These are phyloP conservation scores for Nematodospora valgi DNA, from an alignment of 805 yeast genomes.

Conservation along the genomic window DNA sequence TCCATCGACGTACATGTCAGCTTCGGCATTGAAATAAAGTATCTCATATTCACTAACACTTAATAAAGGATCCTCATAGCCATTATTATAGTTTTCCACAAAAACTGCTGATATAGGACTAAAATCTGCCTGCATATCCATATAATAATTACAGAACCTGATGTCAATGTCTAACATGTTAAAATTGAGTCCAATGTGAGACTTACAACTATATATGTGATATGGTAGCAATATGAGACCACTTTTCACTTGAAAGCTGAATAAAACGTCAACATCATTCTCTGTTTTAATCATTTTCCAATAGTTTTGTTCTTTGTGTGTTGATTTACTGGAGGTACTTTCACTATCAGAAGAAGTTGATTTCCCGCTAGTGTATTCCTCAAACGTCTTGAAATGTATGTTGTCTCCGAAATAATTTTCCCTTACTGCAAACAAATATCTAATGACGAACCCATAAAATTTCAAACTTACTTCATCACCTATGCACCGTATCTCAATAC, in stretches of 20 bases:
- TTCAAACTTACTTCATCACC: constrained; percentile 68
- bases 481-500: constrained; percentile 58
- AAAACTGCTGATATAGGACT: constrained; percentile 48
- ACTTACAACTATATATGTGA: constrained; percentile 59
- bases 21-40: constrained; percentile 12
- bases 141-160: constrained; percentile 86
- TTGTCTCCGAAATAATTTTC: constrained; percentile 91
- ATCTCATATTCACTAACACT: constrained; percentile 21
- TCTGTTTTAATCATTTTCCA: constrained; percentile 45
- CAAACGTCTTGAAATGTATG: constrained; percentile 79
- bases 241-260: constrained; percentile 64
- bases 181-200: constrained; percentile 61
- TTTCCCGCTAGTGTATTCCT: constrained; percentile 55
- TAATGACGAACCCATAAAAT: constrained; percentile 75
- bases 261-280: constrained; percentile 75
- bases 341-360: constrained; percentile 1
- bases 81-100: constrained; percentile 27
- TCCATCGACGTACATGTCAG: constrained; percentile 57
- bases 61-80: constrained; percentile 18
- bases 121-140: constrained; percentile 82
- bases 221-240: constrained; percentile 76
- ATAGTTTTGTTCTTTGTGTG: constrained; percentile 19
- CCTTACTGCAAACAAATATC: constrained; percentile 68
- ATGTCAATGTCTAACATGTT: constrained; percentile 70
- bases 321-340: neutral